phyloP scores from a whole-genome alignment of 1,139 yeast species.

The Pneumocystis wakefieldiae region DNA sequence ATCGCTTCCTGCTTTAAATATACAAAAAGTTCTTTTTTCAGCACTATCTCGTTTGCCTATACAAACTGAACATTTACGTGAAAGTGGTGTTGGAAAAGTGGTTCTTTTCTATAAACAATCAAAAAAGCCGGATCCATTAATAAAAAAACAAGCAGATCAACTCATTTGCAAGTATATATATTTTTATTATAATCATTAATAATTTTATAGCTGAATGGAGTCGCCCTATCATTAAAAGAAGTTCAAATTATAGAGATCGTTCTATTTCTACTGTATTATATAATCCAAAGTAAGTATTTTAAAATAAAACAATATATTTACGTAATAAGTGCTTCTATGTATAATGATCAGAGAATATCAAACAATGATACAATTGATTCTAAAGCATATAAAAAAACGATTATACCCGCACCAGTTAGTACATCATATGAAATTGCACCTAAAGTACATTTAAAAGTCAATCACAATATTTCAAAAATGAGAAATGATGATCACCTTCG shows the following conservation, averaged over 20 bases:
- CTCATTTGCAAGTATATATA: conserved; percentile 30
- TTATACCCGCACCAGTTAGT: not conserved
- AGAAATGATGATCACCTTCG: not conserved
- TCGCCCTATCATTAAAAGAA: conserved; percentile 89
- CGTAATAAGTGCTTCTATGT: not conserved
- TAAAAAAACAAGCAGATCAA: conserved; percentile 79
- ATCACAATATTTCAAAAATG: not conserved
- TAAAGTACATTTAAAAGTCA: not conserved
- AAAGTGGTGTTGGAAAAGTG: conserved; percentile 87
- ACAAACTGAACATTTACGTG: conserved; percentile 87
- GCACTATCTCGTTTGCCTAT: conserved; percentile 71
- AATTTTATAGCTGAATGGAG: conserved; percentile 41
- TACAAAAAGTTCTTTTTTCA: conserved; percentile 71
- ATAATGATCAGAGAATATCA: not conserved
- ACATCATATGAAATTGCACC: not conserved
- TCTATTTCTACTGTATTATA: conserved; percentile 28
- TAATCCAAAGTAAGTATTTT: not conserved
- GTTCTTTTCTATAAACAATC: conserved; percentile 87
- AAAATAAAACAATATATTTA: not conserved
- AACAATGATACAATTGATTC: not conserved
- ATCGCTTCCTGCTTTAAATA: conserved; percentile 89
- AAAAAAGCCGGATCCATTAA: conserved; percentile 70
- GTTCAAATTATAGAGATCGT: conserved; percentile 87
- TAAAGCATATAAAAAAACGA: not conserved
- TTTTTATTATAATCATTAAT: not conserved